Evolutionary conservation across 1,139 yeast genomes (phyloP), one percentile per base, ranked within the genome.

Genomic region (Geotrichum reessii): DNA sequence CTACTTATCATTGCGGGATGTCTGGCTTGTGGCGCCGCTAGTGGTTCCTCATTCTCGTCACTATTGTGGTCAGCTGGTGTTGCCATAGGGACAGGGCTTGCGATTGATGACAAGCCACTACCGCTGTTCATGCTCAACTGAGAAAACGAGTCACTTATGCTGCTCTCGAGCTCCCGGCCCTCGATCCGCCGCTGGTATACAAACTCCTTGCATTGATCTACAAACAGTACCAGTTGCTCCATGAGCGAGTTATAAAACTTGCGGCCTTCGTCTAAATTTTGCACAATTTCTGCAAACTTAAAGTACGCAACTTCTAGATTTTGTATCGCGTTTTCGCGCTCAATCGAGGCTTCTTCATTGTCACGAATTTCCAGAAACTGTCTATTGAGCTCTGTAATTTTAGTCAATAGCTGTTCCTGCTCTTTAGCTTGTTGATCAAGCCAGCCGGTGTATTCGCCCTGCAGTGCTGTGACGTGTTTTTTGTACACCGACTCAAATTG

Each of bases 201-300:
- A 68, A 75, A 86, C 19, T 75, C 76, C 52, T 82, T 84, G 64
- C 87, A 80, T 47, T 79, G 83, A 7, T 71, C 71, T 24, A 80
- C 71, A 17, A 85, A 79, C 1, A 66, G 74, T 42, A 76, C 74
- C 1, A 83, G 78, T 60, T 82, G 82, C 1, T 72, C 73, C 33
- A 81, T 74, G 61, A 89, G 81, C 58, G 84, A 86, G 55, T 78
- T 78, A 72, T 91, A 91, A 69, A 90, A 91, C 58, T 78, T 78
- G 0, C 82, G 68, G 0, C 96, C 97, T 65, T 87, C 88, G 47
- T 80, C 79, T 47, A 90, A 70, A 66, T 88, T 87, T 19, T 78
- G 74, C 22, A 79, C 70, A 7, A 89, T 74, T 64, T 85, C 90
- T 49, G 76, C 69, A 66, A 77, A 87, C 61, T 81, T 79, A 33